Evolutionary conservation across 371 early-diverging fungal genomes (phyloP), one percentile per base, ranked within the genome.

Genomic region (Mucor irregularis): DNA sequence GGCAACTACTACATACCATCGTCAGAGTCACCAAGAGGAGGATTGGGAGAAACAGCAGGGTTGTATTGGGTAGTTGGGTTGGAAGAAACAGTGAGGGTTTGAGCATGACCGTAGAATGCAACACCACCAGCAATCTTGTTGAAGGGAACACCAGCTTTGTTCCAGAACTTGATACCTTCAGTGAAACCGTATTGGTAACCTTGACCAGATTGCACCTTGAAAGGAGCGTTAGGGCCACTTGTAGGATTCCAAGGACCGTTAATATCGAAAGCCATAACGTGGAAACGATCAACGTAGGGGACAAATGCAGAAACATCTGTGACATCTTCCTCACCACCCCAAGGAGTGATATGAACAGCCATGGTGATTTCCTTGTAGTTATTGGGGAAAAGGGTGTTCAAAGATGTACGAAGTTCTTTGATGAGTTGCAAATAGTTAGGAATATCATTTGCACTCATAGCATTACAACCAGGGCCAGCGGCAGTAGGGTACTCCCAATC

Each of bases 311-410:
- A 69, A 0, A 88, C 83, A 59, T 89, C 89, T n/a, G 65, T 63
- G 67, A 82, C 66, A n/a, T 75, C 68, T 7, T 45, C 64, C 1
- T 69, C 28, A 22, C 68, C 76, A 21, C 74, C 83, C 39, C 83
- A 87, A 5, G 88, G 83, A 44, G 84, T 76, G 10, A 85, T 84
- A 17, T 85, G 81, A 2, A 84, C 85, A 10, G 91, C 92, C 56
- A 89, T 66, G 1, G 90, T 83, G 43, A 93, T 73, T 60, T 84
- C 76, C 68, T 87, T 90, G 38, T 65, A 66, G 16, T 65, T 58
- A 10, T 56, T 66, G 5, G 81, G 72, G 38, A 62, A 74, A 38
- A 58, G 71, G 3, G 56, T 66, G 30, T 80, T 80, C 33, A 90
- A 56, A 3, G 84, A 86, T 3, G 69, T 63, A 11, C 90, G 82